These are phyloP conservation scores for Entomophthora muscae DNA, from an alignment of 371 early-diverging fungal species.

Conservation along the genomic window DNA sequence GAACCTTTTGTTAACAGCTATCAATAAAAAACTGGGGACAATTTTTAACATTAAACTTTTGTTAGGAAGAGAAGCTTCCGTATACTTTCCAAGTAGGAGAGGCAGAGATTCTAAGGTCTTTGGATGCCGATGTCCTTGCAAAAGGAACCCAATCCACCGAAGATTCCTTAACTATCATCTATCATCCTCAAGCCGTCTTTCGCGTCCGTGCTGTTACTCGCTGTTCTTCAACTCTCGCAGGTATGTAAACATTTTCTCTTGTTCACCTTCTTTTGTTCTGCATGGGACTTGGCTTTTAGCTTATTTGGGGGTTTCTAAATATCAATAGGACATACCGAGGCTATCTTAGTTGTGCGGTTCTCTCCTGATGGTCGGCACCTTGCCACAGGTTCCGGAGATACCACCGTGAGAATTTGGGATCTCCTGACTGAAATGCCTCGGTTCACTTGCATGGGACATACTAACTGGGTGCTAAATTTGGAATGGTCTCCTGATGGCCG, in stretches of 20 bases:
- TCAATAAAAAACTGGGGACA: too few species aligned
- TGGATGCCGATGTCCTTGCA: constrained; percentile 56
- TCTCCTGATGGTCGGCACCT: constrained; percentile 82
- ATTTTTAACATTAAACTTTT: too few species aligned
- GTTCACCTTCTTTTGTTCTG: too few species aligned
- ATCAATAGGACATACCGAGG: constrained; percentile 92
- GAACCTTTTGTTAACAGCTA: too few species aligned
- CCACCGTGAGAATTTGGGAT: constrained; percentile 94
- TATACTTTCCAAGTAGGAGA: constrained; percentile 81
- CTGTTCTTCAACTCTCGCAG: constrained; percentile 67
- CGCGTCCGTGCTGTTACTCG: constrained; percentile 79
- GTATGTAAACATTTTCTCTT: too few species aligned
- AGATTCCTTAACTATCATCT: constrained; percentile 66
- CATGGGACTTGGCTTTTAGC: too few species aligned
- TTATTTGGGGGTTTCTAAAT: background rate
- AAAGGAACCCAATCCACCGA: constrained; percentile 58
- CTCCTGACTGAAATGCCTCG: constrained; percentile 82
- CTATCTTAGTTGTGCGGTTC: constrained; percentile 72
- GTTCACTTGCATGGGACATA: constrained; percentile 35
- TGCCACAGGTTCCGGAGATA: constrained; percentile 92
- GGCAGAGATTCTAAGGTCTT: constrained; percentile 48
- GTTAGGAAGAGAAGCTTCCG: constrained; percentile 65
- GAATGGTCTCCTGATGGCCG: constrained; percentile 86
- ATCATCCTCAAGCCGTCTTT: constrained; percentile 89
- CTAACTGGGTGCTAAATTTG: constrained; percentile 83